Conservation (phyloP, 306 rosid genomes). For the Vigna radiata region DNA sequence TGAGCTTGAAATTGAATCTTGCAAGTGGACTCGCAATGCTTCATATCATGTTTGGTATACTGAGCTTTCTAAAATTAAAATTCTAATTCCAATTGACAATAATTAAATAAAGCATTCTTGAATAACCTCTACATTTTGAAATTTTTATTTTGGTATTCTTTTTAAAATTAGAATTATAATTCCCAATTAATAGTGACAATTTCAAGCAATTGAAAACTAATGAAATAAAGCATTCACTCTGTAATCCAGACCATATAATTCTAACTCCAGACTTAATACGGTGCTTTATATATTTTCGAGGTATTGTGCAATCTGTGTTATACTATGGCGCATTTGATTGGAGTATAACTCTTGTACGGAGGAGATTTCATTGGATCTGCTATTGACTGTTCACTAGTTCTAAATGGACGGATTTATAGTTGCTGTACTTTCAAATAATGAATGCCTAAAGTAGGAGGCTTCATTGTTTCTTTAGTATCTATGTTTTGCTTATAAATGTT, state of each 20-base stretch:
- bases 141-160: not conserved
- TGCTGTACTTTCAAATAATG: slow-evolving; percentile 6
- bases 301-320: not conserved
- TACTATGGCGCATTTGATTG: slow-evolving; percentile 3
- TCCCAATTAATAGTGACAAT: not conserved
- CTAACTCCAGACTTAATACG: slow-evolving; percentile 8
- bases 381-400: slow-evolving; percentile 11
- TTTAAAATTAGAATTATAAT: slow-evolving; percentile 11
- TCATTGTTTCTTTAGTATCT: slow-evolving; percentile 26
- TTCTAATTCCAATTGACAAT: not conserved
- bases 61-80: not conserved
- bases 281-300: not conserved
- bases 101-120: not conserved
- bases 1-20: not conserved
- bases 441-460: not conserved
- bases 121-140: not conserved
- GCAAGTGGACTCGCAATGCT: slow-evolving; percentile 7
- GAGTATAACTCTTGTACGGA: not conserved
- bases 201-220: not conserved
- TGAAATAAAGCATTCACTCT: not conserved
- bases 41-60: not conserved
- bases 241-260: not conserved
- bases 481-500: slow-evolving; percentile 8
- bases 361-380: not conserved
- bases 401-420: not conserved